phyloP scores from a whole-genome alignment of 2,329 filamentous ascomycete species.

The Verticillium tricorpus region DNA sequence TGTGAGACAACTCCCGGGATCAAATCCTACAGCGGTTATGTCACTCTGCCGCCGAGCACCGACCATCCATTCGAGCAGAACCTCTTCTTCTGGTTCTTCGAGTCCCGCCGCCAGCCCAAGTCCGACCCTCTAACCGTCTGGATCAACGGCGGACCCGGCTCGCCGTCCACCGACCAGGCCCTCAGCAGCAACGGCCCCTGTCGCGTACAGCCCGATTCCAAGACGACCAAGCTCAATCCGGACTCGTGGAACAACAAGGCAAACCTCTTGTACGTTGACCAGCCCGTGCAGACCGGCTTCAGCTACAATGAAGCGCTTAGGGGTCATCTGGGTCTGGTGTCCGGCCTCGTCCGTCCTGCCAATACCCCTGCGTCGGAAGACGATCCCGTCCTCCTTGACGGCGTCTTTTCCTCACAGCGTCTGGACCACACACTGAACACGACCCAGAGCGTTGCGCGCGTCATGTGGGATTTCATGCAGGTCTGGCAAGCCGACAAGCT shows the following conservation, averaged over 20 bases:
- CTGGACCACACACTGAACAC: background rate
- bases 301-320: slow-evolving; percentile 33
- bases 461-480: slow-evolving; percentile 5
- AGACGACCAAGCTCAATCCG: slow-evolving; percentile 43
- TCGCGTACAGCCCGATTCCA: slow-evolving; percentile 34
- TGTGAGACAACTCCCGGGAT: slow-evolving; percentile 53
- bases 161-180: slow-evolving; percentile 30
- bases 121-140: slow-evolving; percentile 44
- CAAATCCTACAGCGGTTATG: slow-evolving; percentile 63
- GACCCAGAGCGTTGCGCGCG: slow-evolving; percentile 1
- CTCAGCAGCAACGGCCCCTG: slow-evolving; percentile 43
- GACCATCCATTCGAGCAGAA: background rate
- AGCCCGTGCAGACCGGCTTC: slow-evolving; percentile 58
- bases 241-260: slow-evolving; percentile 51
- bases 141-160: slow-evolving; percentile 51
- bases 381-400: slow-evolving; percentile 13
- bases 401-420: slow-evolving; percentile 26
- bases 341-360: slow-evolving; percentile 47
- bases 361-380: slow-evolving; percentile 11
- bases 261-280: slow-evolving; percentile 45
- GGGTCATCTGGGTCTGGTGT: slow-evolving; percentile 39
- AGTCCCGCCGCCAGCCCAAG: slow-evolving; percentile 23
- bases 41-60: slow-evolving; percentile 44
- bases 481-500: slow-evolving; percentile 31
- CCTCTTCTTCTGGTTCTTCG: slow-evolving; percentile 22